A percentile compares a stretch with the other conserved stretches of the same genome.
Conservation (phyloP, 2,329 filamentous ascomycete species). For the Pezicula carpinea region DNA sequence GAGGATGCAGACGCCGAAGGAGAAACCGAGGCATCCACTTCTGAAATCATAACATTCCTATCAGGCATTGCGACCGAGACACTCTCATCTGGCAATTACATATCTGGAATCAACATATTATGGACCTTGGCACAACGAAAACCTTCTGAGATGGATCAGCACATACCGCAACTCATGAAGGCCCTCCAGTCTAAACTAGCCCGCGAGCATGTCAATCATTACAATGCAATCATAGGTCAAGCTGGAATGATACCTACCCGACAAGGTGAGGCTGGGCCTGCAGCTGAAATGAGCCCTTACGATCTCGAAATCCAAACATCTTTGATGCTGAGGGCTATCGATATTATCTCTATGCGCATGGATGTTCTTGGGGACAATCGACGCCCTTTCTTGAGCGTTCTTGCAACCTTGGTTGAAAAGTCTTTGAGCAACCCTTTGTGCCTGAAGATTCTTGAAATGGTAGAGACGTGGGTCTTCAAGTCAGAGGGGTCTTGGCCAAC, state of each 20-base stretch:
- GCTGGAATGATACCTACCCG: constrained; percentile 32
- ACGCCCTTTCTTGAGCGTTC: constrained; percentile 87
- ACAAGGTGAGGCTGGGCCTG: constrained; percentile 43
- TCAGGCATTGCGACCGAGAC: constrained; percentile 85
- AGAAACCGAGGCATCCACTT: constrained; percentile 73
- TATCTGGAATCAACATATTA: constrained; percentile 85
- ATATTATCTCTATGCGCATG: constrained; percentile 88
- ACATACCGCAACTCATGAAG: constrained; percentile 87
- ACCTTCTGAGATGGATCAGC: constrained; percentile 82
- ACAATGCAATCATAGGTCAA: constrained; percentile 52
- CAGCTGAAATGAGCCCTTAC: constrained; percentile 61
- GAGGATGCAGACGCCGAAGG: constrained; percentile 78
- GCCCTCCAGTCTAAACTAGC: constrained; percentile 87
- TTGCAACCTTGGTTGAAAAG: constrained; percentile 93
- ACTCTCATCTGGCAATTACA: constrained; percentile 73
- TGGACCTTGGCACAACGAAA: constrained; percentile 87
- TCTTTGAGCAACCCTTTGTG: constrained; percentile 84
- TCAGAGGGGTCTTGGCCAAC: constrained; percentile 95
- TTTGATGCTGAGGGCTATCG: constrained; percentile 91
- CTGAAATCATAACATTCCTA: constrained; percentile 81
- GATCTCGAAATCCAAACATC: constrained; percentile 86
- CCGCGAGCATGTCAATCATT: constrained; percentile 84
- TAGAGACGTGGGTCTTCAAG: constrained; percentile 93
- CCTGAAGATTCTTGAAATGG: constrained; percentile 88
- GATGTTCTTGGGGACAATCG: constrained; percentile 86